Base-by-base conservation (phyloP, 352 stramenopile genomes). In the Pythium sukuiense region DNA sequence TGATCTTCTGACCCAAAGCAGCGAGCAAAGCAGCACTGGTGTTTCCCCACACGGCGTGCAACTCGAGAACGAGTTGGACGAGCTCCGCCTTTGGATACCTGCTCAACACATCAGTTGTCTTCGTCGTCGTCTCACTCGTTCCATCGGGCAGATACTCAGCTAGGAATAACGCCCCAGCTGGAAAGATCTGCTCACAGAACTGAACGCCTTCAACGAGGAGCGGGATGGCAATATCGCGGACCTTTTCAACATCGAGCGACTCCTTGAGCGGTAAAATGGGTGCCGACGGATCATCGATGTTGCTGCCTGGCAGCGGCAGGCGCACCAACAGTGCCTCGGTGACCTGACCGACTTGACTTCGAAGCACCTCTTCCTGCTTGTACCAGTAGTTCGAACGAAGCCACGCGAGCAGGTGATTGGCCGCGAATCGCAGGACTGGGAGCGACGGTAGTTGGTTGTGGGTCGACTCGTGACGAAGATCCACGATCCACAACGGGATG, bases 361-460 rank as follows among this genome's bases (percentile, higher is more conserved):
- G 71, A 52, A 95, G 64, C 12, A 77, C 58, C 1, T 78, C 69
- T 41, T 89, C 81, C 61, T 97, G 81, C 55, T 78, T 76, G 60
- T 67, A 72, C 94, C 94, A 98, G 74, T 97, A 98, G 46, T 94
- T 89, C 1, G 71, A 67, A 30, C 82, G 79, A 61, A 97, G 86
- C 79, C 93, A 98, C 39, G 88, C 79, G 41, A 98, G 73, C 53
- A 97, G 69, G 59, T 97, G 94, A 20, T 86, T 74, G 5, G 90
- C 80, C 18, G 89, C 90, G 27, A 98, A 87, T 30, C 90, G 83
- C 18, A 98, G 81, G 37, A 97, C 82, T 6, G 86, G 76, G 7
- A 98, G 71, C 41, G 89, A 90, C n/a, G 94, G 94, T 48, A 98
- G 70, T 55, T 96, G 85, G 74, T 97, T 97, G 69, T 98, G 94